Percentiles rank a stretch among this genome's conserved stretches.
phyloP scores from a whole-genome alignment of 2,329 filamentous ascomycete genomes.

The Aspergillus ochraceoroseus region DNA sequence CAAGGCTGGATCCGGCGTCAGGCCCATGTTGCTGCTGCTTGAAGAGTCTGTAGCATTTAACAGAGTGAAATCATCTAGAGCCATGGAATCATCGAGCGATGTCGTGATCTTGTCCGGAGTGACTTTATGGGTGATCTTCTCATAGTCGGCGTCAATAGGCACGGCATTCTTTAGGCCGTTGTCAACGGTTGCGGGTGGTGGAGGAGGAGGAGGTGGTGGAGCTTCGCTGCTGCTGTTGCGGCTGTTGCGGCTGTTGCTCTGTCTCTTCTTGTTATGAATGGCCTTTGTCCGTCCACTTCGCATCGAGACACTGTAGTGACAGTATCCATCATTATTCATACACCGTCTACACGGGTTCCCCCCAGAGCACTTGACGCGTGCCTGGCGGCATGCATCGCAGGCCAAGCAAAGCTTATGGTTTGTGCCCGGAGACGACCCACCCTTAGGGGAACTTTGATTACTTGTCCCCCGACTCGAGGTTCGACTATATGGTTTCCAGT shows the following conservation, averaged over 20 bases:
- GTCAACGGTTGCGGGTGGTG: too few relatives aligned
- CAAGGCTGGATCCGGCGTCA: not conserved
- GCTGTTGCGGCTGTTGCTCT: not conserved
- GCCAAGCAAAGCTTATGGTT: not conserved
- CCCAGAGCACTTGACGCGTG: constrained; percentile 5
- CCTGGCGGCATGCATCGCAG: constrained; percentile 4
- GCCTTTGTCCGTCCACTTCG: constrained; percentile 5
- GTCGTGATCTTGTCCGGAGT: not conserved
- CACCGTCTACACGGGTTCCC: constrained; percentile 5
- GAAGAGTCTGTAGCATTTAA: not conserved
- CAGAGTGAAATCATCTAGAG: too few relatives aligned
- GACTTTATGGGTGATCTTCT: too few relatives aligned
- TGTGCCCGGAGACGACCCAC: too few relatives aligned
- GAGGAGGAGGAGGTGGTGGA: not conserved
- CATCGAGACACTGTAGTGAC: constrained; percentile 6
- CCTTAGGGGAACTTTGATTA: too few relatives aligned
- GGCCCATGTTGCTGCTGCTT: not conserved
- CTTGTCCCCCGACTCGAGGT: too few relatives aligned
- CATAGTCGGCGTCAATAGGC: too few relatives aligned
- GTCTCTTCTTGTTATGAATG: not conserved
- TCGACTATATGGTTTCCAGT: too few relatives aligned
- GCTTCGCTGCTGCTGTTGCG: not conserved
- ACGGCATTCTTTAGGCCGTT: too few relatives aligned
- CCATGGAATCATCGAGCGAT: too few relatives aligned
- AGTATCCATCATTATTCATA: constrained; percentile 1